A percentile compares a stretch with the other conserved stretches of the same genome.
Conservation (phyloP, 2,329 filamentous ascomycete species). For the Amesomyces nigricolor region DNA sequence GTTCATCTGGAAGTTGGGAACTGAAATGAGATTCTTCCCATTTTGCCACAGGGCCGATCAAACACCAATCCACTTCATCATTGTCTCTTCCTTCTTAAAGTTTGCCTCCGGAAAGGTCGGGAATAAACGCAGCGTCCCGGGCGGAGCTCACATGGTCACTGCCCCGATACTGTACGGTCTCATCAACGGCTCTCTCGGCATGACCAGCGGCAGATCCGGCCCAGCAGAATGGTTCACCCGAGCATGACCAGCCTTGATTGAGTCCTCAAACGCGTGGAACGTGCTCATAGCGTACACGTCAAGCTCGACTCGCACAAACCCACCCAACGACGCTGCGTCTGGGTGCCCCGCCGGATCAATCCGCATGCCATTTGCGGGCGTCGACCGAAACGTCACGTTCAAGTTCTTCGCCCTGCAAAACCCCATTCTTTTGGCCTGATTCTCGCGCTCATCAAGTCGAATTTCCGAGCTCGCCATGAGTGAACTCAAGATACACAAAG, state of each 20-base stretch:
- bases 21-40: conserved; percentile 13
- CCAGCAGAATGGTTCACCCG: conserved; percentile 15
- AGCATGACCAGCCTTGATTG: neutral
- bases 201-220: conserved; percentile 6
- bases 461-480: conserved; percentile 4
- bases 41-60: conserved; percentile 16
- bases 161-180: conserved; percentile 9
- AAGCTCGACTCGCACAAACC: conserved; percentile 9
- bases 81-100: neutral
- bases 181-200: neutral
- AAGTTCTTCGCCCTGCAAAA: conserved; percentile 11
- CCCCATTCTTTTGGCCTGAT: neutral
- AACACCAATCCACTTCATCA: conserved; percentile 20
- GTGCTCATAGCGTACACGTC: conserved; percentile 17
- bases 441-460: conserved; percentile 1
- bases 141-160: conserved; percentile 2
- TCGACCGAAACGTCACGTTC: conserved; percentile 11
- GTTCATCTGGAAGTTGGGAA: conserved; percentile 11
- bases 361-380: conserved; percentile 16
- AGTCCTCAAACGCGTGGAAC: conserved; percentile 14
- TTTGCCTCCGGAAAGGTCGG: conserved; percentile 8
- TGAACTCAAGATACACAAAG: conserved; percentile 11
- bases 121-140: conserved; percentile 9
- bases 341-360: conserved; percentile 10
- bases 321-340: conserved; percentile 16